A percentile compares a stretch with the other conserved stretches of the same genome.
Conservation (phyloP, 495 filamentous ascomycete species). For the Podospora appendiculata region DNA sequence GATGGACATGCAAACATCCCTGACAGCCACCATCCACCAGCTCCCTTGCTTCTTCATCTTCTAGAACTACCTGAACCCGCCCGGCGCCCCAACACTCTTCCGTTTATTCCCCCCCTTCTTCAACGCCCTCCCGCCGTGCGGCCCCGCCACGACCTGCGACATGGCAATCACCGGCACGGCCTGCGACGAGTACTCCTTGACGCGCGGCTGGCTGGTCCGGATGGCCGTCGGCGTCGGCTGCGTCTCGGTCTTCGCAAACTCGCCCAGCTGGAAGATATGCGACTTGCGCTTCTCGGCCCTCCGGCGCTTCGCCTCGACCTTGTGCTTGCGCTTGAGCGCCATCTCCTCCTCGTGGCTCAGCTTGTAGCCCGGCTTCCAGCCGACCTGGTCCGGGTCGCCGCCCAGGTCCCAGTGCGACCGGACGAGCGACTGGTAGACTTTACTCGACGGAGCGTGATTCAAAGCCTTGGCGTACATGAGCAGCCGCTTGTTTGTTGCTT, state of each 20-base stretch:
- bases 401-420: constrained; percentile 13
- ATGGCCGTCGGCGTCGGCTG: neutral
- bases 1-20: too few relatives aligned
- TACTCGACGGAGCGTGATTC: too few relatives aligned
- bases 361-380: constrained; percentile 8
- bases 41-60: too few relatives aligned
- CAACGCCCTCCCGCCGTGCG: constrained; percentile 5
- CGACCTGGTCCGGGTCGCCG: constrained; percentile 8
- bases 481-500: too few relatives aligned
- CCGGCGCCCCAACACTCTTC: constrained; percentile 3
- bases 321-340: constrained; percentile 6
- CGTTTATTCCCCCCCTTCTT: constrained; percentile 9
- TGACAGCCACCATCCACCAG: too few relatives aligned
- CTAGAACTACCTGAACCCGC: constrained; percentile 8
- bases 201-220: neutral
- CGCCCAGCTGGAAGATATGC: neutral
- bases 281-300: neutral
- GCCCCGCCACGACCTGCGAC: constrained; percentile 15
- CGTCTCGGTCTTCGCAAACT: neutral
- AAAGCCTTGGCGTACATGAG: too few relatives aligned
- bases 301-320: neutral
- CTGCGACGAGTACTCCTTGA: neutral
- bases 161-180: constrained; percentile 3
- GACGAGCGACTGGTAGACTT: neutral
- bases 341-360: constrained; percentile 9